Evolutionary conservation across 2,329 filamentous ascomycete genomes (phyloP), one percentile per base, ranked within the genome.

Genomic region (Xylaria polymorpha): DNA sequence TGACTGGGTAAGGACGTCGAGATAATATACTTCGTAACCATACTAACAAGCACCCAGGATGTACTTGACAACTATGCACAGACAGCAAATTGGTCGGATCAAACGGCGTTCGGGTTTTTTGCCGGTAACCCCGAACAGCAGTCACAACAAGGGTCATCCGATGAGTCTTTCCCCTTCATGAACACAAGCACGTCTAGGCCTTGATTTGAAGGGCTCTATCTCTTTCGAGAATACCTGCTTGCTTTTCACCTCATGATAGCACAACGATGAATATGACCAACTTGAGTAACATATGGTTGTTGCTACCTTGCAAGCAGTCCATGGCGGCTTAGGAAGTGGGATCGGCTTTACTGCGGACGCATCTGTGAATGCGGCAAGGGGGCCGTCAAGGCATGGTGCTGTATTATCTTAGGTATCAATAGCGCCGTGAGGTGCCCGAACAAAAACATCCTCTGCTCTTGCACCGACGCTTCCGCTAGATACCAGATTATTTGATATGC

Each of bases 51-150:
- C 41, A 57, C 10, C 43, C 61, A 89, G 87, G 84, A 84, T 51
- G 84, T 85, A 14, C 85, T 89, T 57, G 87, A 89, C 68, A 88
- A 83, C 61, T 89, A 85, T 69, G 83, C 87, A 0, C 87, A 89
- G 61, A 83, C 78, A n/a, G 83, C 85, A 15, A 84, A 83, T 50
- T 88, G 86, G 82, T 85, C 81, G 2, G 86, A 88, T 39, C 83
- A 85, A 53, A 15, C 83, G 2, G 39, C 53, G 18, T 86, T 87
- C 72, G 83, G 85, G 62, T 83, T 88, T 69, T 87, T 87, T 70
- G 80, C 76, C 4, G 78, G 77, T 0, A 74, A 73, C 44, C 71
- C 74, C 7, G 77, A 78, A 56, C 75, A 76, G 43, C 74, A 78
- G 37, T 73, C 72, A 22, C 76, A 75, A 43, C 75, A 74, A 71